Conservation (phyloP, 345 rosid genomes). For the Sonneratia alba region DNA sequence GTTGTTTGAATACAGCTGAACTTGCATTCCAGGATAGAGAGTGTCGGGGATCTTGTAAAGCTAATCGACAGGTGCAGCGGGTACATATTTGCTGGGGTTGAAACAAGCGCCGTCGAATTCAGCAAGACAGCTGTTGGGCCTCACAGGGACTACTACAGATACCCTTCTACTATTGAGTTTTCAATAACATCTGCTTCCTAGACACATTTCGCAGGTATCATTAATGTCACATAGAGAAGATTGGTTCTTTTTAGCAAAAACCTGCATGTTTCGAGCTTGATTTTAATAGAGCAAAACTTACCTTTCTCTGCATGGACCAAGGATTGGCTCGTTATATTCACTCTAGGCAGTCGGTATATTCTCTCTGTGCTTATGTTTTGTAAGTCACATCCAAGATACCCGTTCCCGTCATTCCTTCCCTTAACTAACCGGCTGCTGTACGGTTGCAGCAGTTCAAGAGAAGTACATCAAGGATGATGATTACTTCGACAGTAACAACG, state of each 20-base stretch:
- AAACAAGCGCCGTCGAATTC: conserved; percentile 77
- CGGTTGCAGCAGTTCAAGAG: conserved; percentile 60
- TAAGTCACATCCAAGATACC: not conserved
- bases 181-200: not conserved
- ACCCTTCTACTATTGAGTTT: conserved; percentile 38
- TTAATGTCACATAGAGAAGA: not conserved
- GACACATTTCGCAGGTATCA: too few relatives aligned
- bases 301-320: too few relatives aligned
- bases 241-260: not conserved
- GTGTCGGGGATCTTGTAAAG: conserved; percentile 76
- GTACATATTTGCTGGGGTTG: conserved; percentile 69
- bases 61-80: conserved; percentile 80
- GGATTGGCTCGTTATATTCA: too few relatives aligned
- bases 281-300: too few relatives aligned
- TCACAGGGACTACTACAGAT: conserved; percentile 90
- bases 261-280: not conserved
- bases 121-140: conserved; percentile 80
- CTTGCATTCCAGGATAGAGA: conserved; percentile 54
- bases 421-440: conserved; percentile 28
- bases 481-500: conserved; percentile 6
- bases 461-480: conserved; percentile 48
- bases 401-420: conserved; percentile 11
- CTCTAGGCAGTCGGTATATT: too few relatives aligned
- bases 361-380: not conserved
- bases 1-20: not conserved